A percentile compares a stretch with the other conserved stretches of the same genome.
Evolutionary conservation across 129 eudicot genomes (phyloP).

Genomic region (Sambucus nigra): DNA sequence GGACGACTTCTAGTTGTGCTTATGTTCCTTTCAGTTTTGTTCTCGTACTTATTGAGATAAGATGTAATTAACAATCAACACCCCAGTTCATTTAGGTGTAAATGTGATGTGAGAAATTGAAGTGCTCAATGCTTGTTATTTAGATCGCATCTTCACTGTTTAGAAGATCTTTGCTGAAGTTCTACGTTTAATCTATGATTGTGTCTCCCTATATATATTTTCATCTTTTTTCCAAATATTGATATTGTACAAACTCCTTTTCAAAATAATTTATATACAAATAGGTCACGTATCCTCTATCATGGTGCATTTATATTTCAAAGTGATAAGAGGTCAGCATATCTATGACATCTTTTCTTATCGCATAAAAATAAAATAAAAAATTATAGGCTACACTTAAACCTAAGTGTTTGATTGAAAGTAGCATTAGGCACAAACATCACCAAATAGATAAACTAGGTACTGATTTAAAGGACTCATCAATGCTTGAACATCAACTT

Average conservation of each 20-base stretch:
- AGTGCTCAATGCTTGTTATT: no score
- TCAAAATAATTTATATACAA: conserved; percentile 23
- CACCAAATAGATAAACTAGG: conserved; percentile 10
- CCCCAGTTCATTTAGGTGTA: no score
- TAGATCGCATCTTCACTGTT: no score
- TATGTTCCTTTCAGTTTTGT: no score
- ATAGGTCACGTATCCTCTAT: conserved; percentile 26
- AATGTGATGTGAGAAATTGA: no score
- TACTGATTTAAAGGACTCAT: conserved; percentile 11
- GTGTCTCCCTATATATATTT: neutral
- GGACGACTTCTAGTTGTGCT: no score
- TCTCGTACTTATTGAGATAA: no score
- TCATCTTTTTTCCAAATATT: conserved; percentile 39
- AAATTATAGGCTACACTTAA: conserved; percentile 51
- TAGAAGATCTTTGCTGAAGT: no score
- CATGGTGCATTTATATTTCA: conserved; percentile 22
- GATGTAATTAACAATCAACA: no score
- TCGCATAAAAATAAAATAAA: conserved; percentile 10
- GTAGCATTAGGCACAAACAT: conserved; percentile 9
- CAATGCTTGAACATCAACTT: conserved; percentile 17
- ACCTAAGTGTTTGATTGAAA: conserved; percentile 18
- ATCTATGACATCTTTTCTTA: conserved; percentile 26
- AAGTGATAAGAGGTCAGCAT: conserved; percentile 23
- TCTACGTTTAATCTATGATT: neutral
- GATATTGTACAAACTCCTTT: conserved; percentile 54